A percentile compares a stretch with the other conserved stretches of the same genome.
Conservation (phyloP, 2,329 filamentous ascomycete genomes). For the Aureobasidium mangrovei region DNA sequence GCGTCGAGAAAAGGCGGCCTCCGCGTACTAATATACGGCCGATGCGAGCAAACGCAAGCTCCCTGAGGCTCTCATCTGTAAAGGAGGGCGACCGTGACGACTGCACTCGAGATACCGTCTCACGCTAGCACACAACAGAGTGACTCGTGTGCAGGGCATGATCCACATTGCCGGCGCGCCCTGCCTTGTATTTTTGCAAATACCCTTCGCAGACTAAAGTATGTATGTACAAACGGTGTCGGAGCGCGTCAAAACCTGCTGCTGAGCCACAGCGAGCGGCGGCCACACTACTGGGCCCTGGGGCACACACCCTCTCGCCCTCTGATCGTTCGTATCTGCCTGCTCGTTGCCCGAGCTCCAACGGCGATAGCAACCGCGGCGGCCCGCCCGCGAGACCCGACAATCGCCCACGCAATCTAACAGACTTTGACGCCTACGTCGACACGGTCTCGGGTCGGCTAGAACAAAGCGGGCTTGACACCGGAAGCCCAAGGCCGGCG, state of each 20-base stretch:
- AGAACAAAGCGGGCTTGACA: slow-evolving; percentile 2
- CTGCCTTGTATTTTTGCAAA: slow-evolving; percentile 14
- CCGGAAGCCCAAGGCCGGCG: slow-evolving; percentile 8
- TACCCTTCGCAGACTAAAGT: slow-evolving; percentile 13
- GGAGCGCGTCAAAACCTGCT: slow-evolving; percentile 12
- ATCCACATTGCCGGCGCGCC: slow-evolving; percentile 13
- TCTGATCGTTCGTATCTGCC: not conserved
- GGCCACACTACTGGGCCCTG: slow-evolving; percentile 2
- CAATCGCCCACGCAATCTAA: slow-evolving; percentile 5
- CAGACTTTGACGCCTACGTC: not conserved
- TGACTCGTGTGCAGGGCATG: slow-evolving; percentile 16
- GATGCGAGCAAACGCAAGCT: not conserved
- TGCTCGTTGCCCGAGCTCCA: slow-evolving; percentile 8
- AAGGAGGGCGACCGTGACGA: slow-evolving; percentile 14
- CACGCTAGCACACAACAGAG: slow-evolving; percentile 16
- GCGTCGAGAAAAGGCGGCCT: slow-evolving; percentile 7
- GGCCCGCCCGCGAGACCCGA: slow-evolving; percentile 4
- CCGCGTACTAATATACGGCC: slow-evolving; percentile 11
- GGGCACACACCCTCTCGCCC: slow-evolving; percentile 1
- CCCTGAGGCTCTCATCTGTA: slow-evolving; percentile 11
- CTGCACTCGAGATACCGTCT: slow-evolving; percentile 14
- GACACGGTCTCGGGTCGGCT: slow-evolving; percentile 11
- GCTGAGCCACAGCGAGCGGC: slow-evolving; percentile 12
- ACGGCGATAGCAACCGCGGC: slow-evolving; percentile 10
- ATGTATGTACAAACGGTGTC: slow-evolving; percentile 13